Evolutionary conservation across 768 basidiomycete species (phyloP), one percentile per base, ranked within the genome.

Genomic region (Boletus rex-veris): DNA sequence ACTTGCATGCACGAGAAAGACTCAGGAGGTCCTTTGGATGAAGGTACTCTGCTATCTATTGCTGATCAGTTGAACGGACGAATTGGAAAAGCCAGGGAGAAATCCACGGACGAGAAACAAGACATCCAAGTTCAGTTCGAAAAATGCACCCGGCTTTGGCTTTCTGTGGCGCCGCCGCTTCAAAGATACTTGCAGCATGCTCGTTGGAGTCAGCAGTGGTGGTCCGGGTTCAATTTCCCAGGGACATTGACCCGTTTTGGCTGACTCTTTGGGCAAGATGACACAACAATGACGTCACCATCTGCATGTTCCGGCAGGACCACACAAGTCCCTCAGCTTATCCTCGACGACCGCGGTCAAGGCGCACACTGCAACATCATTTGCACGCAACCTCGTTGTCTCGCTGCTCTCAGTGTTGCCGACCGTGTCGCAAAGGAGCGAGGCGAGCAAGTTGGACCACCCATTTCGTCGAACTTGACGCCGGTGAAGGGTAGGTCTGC

Each of bases 241-340:
- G 26, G 24, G 5, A 24, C 7, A 26, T 26, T 26, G 26, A 24
- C 24, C 24, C 24, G 24, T 24, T 24, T 24, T 24, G 24, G 24
- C 24, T 5, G 5, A 24, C 24, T 24, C 24, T 24, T 24, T 24
- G n/a, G n/a, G n/a, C n/a, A n/a, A n/a, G n/a, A n/a, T n/a, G n/a
- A n/a, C n/a, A n/a, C 18, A 72, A 80, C 30, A 84, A 96, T 69
- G 89, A 93, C 14, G 92, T 97, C 53, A 90, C 90, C 1, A 84
- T 96, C 60, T 84, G 87, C 60, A 88, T 92, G 86, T 35, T 93
- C 91, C 2, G 92, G 94, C 2, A 97, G 97, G 74, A 96, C 92
- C 7, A 97, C 94, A 0, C 95, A 98, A 69, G 82, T 97, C 24
- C 95, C 95, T 6, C 95, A 97, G 68, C 77, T 97, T 45, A 84